Evolutionary conservation across 208 protist genomes (phyloP), one percentile per base, ranked within the genome.

Genomic region (Porcisia hertigi): DNA sequence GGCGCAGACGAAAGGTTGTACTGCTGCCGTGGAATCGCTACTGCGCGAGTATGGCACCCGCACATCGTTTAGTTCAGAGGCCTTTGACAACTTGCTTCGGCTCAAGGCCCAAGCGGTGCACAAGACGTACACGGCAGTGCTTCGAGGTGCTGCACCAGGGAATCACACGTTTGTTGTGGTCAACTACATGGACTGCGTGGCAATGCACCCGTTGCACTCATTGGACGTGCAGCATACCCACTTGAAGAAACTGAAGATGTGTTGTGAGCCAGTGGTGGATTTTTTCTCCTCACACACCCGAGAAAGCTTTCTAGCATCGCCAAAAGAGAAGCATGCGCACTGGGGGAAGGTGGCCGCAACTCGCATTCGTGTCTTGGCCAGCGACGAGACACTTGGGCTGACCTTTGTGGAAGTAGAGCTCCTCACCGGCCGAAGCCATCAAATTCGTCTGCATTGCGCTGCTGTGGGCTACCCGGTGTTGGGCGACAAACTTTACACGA

Each of bases 351-450:
- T 83, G 1, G 94, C 94, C 7, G 75, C 66, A 20, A 94, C 86
- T 4, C 81, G 77, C 8, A 71, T 97, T 49, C 75, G 72, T 41
- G 88, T 95, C 34, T 71, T 93, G 25, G 69, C 67, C 8, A 81
- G 82, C 25, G 73, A 88, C 59, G 41, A 57, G 0, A 20, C 5
- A 6, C 43, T 92, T 23, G 73, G 76, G 12, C 64, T 96, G 4
- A 90, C 87, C 20, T 73, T 93, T n/a, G 92, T 86, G 3, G 49
- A 85, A 45, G 84, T 94, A 12, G 82, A 86, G 57, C 84, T 97
- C 67, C 75, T 94, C 18, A 96, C 93, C 0, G 95, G 95, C 2
- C 86, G 95, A n/a, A 83, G 91, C 14, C 95, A 98, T 71, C 95
- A 98, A 78, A 86, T 98, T 16, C 91, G 95, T 14, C 84, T 98